phyloP scores from a whole-genome alignment of 306 rosid species.

The Cotoneaster glaucophyllus region DNA sequence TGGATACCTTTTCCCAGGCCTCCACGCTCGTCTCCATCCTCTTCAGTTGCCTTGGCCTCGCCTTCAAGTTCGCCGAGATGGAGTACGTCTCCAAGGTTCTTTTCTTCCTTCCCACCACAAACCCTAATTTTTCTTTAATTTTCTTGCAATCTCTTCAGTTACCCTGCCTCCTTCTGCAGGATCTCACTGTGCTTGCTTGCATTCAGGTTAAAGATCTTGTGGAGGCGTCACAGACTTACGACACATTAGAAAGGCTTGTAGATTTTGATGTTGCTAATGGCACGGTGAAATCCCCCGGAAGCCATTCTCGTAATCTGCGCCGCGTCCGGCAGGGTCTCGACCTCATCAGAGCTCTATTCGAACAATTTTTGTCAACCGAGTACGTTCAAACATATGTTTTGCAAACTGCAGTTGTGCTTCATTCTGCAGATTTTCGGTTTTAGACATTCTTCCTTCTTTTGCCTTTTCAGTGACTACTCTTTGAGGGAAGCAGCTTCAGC shows the following conservation, averaged over 20 bases:
- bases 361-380: constrained; percentile 53
- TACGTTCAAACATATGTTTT: constrained; percentile 19
- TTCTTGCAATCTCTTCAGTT: no score
- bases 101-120: neutral
- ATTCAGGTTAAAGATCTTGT: constrained; percentile 55
- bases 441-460: neutral
- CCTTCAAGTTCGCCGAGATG: constrained; percentile 91
- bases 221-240: constrained; percentile 62
- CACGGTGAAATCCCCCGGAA: constrained; percentile 65
- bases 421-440: neutral
- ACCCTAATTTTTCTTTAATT: neutral
- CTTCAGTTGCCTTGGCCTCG: constrained; percentile 74
- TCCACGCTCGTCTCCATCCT: constrained; percentile 65
- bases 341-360: constrained; percentile 80
- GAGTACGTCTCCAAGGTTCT: constrained; percentile 84
- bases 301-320: constrained; percentile 78
- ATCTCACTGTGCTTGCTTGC: constrained; percentile 19
- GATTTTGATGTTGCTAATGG: constrained; percentile 52
- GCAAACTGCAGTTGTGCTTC: neutral
- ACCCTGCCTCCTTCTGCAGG: neutral
- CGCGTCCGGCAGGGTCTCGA: constrained; percentile 95
- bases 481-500: constrained; percentile 70
- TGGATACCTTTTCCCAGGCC: constrained; percentile 55
- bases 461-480: constrained; percentile 44
- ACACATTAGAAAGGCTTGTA: constrained; percentile 42